Evolutionary conservation across 495 filamentous ascomycete genomes (phyloP).

Genomic region (Neurospora sp.): DNA sequence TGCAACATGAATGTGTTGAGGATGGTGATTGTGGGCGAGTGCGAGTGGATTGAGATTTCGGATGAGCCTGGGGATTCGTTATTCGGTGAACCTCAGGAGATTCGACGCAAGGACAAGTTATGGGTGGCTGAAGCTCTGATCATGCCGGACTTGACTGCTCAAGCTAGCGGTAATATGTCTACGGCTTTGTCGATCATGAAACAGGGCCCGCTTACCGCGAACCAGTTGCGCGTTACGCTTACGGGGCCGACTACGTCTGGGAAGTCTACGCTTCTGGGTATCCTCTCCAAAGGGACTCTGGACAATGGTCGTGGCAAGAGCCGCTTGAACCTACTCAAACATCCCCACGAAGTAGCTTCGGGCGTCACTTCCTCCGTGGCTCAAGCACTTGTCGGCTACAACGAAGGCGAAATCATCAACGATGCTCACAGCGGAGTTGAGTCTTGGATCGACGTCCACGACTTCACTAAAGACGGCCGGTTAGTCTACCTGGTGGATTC

Average conservation of each 20-base stretch:
- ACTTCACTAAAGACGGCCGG: conserved; percentile 58
- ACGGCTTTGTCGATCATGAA: conserved; percentile 13
- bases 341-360: conserved; percentile 86
- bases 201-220: conserved; percentile 34
- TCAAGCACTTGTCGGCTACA: conserved; percentile 86
- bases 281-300: conserved; percentile 72
- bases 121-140: conserved; percentile 78
- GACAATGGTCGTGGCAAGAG: conserved; percentile 91
- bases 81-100: background rate
- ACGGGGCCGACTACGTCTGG: conserved; percentile 87
- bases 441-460: conserved; percentile 90
- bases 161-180: conserved; percentile 5
- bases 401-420: conserved; percentile 60
- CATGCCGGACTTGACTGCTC: conserved; percentile 26
- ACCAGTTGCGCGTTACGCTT: conserved; percentile 84
- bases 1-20: conserved; percentile 78
- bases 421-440: conserved; percentile 79
- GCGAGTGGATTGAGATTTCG: conserved; percentile 52
- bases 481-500: conserved; percentile 84
- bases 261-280: conserved; percentile 85
- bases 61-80: conserved; percentile 3
- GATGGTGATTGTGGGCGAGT: conserved; percentile 77
- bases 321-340: conserved; percentile 76
- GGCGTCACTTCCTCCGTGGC: conserved; percentile 89
- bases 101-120: conserved; percentile 44